Conservation (phyloP, 2,329 filamentous ascomycete genomes). For the Curvularia sp. region DNA sequence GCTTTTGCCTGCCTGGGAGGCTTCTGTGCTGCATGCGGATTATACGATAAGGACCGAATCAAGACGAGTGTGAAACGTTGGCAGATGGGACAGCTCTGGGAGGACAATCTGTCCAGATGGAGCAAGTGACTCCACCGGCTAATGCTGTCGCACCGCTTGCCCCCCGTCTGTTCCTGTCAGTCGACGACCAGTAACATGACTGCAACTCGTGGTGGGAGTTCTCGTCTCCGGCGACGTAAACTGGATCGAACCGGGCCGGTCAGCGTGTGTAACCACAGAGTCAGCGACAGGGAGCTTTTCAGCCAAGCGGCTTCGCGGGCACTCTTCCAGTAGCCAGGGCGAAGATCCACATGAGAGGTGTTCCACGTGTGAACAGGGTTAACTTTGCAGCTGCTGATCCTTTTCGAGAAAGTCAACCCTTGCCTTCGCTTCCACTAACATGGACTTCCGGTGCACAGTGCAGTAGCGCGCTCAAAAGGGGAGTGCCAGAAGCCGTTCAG, state of each 20-base stretch:
- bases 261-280: constrained; percentile 13
- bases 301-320: constrained; percentile 29
- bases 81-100: constrained; percentile 30
- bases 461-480: constrained; percentile 42
- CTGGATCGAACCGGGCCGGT: constrained; percentile 18
- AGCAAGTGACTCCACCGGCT: constrained; percentile 31
- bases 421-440: constrained; percentile 47
- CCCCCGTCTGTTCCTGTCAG: constrained; percentile 25
- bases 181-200: constrained; percentile 21
- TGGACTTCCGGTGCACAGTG: constrained; percentile 46
- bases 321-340: constrained; percentile 34
- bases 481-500: constrained; percentile 36
- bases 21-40: constrained; percentile 18
- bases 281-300: constrained; percentile 21
- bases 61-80: constrained; percentile 38
- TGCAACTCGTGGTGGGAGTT: constrained; percentile 1
- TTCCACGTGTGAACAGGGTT: constrained; percentile 50
- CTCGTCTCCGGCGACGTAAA: constrained; percentile 15
- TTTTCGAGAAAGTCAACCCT: constrained; percentile 33
- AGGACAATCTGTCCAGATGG: constrained; percentile 35
- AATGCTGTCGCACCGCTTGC: constrained; percentile 35
- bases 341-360: constrained; percentile 28
- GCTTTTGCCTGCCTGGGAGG: constrained; percentile 21
- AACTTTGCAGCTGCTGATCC: constrained; percentile 37
- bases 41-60: constrained; percentile 16